phyloP scores from a whole-genome alignment of 1,284 basidiomycete genomes.

The Rhodotorula sp. region DNA sequence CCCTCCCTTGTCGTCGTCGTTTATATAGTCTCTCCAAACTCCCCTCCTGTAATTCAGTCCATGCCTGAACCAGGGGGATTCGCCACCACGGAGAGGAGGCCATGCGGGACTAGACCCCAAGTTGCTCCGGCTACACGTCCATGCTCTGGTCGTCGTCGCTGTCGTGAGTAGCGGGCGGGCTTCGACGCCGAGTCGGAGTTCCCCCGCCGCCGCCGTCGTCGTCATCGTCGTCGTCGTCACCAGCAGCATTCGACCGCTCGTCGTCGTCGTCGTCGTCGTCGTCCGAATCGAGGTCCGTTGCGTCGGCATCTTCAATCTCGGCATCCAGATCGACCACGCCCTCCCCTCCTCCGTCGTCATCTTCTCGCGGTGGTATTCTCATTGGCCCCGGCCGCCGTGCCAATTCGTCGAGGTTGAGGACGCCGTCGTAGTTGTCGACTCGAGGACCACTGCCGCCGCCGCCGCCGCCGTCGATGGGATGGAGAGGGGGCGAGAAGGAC shows the following conservation, averaged over 20 bases:
- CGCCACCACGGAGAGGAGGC: not conserved
- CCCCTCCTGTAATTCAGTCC: too few species aligned
- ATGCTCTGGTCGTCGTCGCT: not conserved
- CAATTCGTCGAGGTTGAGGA: conserved; percentile 2
- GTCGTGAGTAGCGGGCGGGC: not conserved
- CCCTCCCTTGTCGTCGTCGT: too few species aligned
- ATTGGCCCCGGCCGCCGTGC: not conserved
- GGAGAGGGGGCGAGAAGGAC: conserved; percentile 15
- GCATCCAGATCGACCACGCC: conserved; percentile 28
- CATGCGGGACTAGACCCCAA: too few species aligned
- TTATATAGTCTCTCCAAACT: too few species aligned
- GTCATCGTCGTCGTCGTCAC: not conserved
- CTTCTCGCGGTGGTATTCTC: not conserved
- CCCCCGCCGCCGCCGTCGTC: not conserved
- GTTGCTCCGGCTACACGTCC: not conserved
- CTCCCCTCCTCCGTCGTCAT: not conserved
- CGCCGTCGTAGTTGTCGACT: not conserved
- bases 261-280: not conserved
- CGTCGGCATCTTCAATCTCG: conserved; percentile 38
- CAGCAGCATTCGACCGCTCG: not conserved
- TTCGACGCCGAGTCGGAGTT: not conserved
- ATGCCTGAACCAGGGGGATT: not conserved
- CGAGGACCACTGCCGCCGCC: not conserved
- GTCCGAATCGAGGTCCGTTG: not conserved
- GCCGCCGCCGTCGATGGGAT: conserved; percentile 6